A percentile compares a stretch with the other conserved stretches of the same genome.
Evolutionary conservation across 2,329 filamentous ascomycete species (phyloP).

Genomic region (Alternaria conjuncta): DNA sequence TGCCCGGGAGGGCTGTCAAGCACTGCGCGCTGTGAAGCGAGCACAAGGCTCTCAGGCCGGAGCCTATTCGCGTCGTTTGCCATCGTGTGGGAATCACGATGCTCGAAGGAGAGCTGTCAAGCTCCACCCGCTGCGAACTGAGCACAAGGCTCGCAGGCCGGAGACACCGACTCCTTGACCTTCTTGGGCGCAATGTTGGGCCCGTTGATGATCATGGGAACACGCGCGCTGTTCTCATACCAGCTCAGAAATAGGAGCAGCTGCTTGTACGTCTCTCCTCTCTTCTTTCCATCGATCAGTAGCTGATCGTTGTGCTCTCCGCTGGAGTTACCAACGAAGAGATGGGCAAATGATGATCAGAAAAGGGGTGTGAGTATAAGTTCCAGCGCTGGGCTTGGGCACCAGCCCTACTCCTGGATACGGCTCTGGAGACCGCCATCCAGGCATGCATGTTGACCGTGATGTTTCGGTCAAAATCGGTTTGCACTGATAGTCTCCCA

Average conservation of each 20-base stretch:
- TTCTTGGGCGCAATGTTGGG: conserved; percentile 77
- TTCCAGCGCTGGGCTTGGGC: neutral
- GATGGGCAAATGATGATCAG: neutral
- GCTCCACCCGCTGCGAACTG: neutral
- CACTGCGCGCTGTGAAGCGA: neutral
- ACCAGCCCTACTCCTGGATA: neutral
- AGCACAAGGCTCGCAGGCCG: neutral
- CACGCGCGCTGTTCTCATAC: conserved; percentile 88
- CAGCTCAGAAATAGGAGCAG: conserved; percentile 71
- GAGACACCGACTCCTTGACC: conserved; percentile 75
- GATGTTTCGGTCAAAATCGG: neutral
- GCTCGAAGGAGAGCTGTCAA: neutral
- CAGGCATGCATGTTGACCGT: neutral
- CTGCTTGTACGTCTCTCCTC: neutral
- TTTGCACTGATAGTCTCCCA: neutral
- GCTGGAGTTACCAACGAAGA: neutral
- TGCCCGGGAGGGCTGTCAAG: neutral
- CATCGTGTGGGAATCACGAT: no score
- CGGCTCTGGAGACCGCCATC: neutral
- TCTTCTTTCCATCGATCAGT: neutral
- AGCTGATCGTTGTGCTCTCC: neutral
- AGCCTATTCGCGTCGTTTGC: conserved; percentile 7
- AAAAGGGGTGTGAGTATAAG: neutral
- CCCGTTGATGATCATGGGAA: conserved; percentile 84
- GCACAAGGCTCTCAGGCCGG: neutral